Evolutionary conservation across 768 basidiomycete genomes (phyloP), one percentile per base, ranked within the genome.

Genomic region (Leucocoprinus leucothites): DNA sequence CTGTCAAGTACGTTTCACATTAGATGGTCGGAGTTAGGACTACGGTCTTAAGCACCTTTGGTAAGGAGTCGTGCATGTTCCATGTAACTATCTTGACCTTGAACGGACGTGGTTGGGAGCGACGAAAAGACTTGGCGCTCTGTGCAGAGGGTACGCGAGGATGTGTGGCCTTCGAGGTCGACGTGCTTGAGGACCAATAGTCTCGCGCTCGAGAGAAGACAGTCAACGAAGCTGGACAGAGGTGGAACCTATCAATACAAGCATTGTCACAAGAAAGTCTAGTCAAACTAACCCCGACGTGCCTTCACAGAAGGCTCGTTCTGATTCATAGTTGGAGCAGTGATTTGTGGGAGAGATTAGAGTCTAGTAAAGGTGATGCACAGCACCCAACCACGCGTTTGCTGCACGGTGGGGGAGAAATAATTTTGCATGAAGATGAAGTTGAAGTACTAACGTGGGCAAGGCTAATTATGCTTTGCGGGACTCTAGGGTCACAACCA

Each of bases 41-140:
- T 14, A 9, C 14, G 34, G 52, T 48, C 28, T 16, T 16, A 57
- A 64, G 14, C 25, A 84, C 88, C 79, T 88, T 91, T 26, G 89
- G 89, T 4, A 91, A 63, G 0, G 85, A 85, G 59, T 91, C 88
- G 59, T 91, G 86, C 89, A 92, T 92, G 60, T 91, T 92, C 89
- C 89, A 92, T 35, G 86, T 87, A 31, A 90, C 49, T 45, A 91
- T 81, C 41, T 84, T 73, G 36, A 89, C 71, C 63, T 91, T 91
- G 43, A 91, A 71, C 18, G 43, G 42, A n/a, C 47, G 47, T 9
- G 54, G 51, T 22, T 53, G 54, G 5, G 38, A 8, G 6, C 38
- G 7, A n/a, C 16, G 3, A 38, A 9, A 44, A 18, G 45, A 34
- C n/a, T 28, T 40, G 19, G 19, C 47, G 31, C 41, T 9, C 11